A percentile compares a stretch with the other conserved stretches of the same genome.
phyloP scores from a whole-genome alignment of 2,329 filamentous ascomycete genomes.

The Alternaria sp. region DNA sequence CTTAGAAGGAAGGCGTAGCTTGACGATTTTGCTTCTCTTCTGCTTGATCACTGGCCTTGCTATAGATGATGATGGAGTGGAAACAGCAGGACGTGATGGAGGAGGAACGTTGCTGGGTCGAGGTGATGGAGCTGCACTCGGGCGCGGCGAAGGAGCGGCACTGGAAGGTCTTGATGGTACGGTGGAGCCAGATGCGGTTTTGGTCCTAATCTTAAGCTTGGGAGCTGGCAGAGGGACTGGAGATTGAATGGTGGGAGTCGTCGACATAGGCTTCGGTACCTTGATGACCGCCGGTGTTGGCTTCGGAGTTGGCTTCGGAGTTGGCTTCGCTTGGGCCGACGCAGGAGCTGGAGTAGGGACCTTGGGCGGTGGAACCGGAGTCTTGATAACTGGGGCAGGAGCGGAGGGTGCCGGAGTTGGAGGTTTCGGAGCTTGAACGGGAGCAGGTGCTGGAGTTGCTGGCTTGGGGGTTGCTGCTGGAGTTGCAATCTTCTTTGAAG shows the following conservation, averaged over 20 bases:
- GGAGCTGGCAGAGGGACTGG: slow-evolving; percentile 36
- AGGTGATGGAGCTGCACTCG: slow-evolving; percentile 22
- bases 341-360: slow-evolving; percentile 17
- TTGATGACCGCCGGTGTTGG: slow-evolving; percentile 24
- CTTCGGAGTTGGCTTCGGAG: slow-evolving; percentile 9
- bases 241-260: slow-evolving; percentile 35
- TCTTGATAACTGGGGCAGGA: background rate
- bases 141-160: slow-evolving; percentile 26
- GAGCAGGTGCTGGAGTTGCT: slow-evolving; percentile 12
- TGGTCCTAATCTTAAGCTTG: slow-evolving; percentile 42
- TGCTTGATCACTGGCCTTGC: slow-evolving; percentile 19
- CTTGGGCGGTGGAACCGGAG: slow-evolving; percentile 13
- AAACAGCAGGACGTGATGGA: slow-evolving; percentile 10
- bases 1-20: slow-evolving; percentile 31
- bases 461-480: slow-evolving; percentile 27
- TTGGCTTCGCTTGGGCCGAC: slow-evolving; percentile 16
- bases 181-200: slow-evolving; percentile 25
- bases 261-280: slow-evolving; percentile 26
- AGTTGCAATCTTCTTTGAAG: slow-evolving; percentile 28
- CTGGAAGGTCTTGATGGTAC: slow-evolving; percentile 19
- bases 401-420: background rate
- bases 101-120: slow-evolving; percentile 18
- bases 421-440: background rate
- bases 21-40: slow-evolving; percentile 41
- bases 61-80: slow-evolving; percentile 13